Conservation (phyloP, 768 basidiomycete genomes). For the Lanmaoa rubissima region DNA sequence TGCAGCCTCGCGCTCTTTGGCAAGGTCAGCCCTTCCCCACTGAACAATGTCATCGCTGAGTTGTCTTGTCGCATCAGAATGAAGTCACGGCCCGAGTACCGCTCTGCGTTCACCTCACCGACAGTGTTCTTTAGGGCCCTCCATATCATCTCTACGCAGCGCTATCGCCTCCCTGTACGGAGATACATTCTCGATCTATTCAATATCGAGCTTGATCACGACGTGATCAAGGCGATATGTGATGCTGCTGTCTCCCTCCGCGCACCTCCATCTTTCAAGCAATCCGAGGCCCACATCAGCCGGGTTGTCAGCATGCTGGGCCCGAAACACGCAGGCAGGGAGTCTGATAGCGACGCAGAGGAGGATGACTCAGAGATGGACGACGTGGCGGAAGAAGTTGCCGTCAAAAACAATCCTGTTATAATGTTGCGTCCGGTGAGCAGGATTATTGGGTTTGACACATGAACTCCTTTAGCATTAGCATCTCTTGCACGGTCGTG, state of each 20-base stretch:
- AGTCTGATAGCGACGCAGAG: constrained; percentile 60
- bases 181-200: constrained; percentile 93
- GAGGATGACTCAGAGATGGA: constrained; percentile 52
- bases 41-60: neutral
- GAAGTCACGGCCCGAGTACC: constrained; percentile 75
- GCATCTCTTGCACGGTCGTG: neutral
- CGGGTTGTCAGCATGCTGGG: constrained; percentile 65
- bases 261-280: constrained; percentile 43
- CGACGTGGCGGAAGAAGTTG: constrained; percentile 38
- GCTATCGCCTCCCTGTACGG: constrained; percentile 89
- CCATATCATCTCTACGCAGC: constrained; percentile 83
- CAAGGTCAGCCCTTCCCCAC: constrained; percentile 51
- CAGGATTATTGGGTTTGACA: constrained; percentile 57
- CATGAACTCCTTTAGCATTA: constrained; percentile 7
- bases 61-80: constrained; percentile 45
- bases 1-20: constrained; percentile 85
- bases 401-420: constrained; percentile 48
- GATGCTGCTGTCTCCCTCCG: constrained; percentile 52
- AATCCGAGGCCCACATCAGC: constrained; percentile 41
- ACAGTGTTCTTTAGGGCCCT: constrained; percentile 81
- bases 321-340: constrained; percentile 45
- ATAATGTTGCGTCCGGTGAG: constrained; percentile 58
- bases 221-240: constrained; percentile 53
- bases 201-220: constrained; percentile 71
- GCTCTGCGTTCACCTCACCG: constrained; percentile 72